phyloP scores from a whole-genome alignment of 495 filamentous ascomycete species.

The Aspergillus campestris region DNA sequence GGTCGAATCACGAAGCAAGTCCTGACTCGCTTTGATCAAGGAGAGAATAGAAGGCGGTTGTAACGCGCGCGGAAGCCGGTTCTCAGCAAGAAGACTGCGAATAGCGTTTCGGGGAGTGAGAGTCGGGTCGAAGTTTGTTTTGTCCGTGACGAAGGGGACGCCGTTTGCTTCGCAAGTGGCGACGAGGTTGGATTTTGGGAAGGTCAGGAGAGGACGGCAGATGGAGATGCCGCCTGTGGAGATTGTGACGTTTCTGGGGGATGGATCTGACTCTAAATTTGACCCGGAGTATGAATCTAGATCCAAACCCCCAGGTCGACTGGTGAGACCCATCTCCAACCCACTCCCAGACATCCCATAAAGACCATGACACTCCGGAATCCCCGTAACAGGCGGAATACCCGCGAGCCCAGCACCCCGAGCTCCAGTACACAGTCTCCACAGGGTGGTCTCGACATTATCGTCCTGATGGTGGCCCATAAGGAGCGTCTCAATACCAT shows the following conservation, averaged over 20 bases:
- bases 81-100: constrained; percentile 50
- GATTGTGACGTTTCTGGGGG: constrained; percentile 21
- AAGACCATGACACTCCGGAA: constrained; percentile 76
- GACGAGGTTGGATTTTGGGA: constrained; percentile 62
- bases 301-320: no score
- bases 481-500: constrained; percentile 47
- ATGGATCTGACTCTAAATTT: neutral
- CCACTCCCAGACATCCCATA: constrained; percentile 66
- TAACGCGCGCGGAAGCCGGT: constrained; percentile 61
- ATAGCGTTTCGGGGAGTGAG: constrained; percentile 75
- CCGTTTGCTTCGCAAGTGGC: constrained; percentile 59
- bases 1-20: constrained; percentile 17
- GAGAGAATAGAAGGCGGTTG: constrained; percentile 54
- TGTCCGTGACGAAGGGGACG: constrained; percentile 73
- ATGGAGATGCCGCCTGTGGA: constrained; percentile 65
- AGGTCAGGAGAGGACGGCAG: constrained; percentile 65
- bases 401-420: constrained; percentile 58
- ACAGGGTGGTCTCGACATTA: constrained; percentile 78
- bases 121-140: constrained; percentile 73
- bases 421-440: constrained; percentile 57
- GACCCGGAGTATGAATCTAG: neutral
- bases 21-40: constrained; percentile 33
- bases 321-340: neutral
- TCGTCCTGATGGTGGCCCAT: constrained; percentile 82
- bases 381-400: constrained; percentile 52